Percentiles rank a stretch among this genome's conserved stretches.
Evolutionary conservation across 495 filamentous ascomycete genomes (phyloP).

Genomic region (Trichoderma gamsii): DNA sequence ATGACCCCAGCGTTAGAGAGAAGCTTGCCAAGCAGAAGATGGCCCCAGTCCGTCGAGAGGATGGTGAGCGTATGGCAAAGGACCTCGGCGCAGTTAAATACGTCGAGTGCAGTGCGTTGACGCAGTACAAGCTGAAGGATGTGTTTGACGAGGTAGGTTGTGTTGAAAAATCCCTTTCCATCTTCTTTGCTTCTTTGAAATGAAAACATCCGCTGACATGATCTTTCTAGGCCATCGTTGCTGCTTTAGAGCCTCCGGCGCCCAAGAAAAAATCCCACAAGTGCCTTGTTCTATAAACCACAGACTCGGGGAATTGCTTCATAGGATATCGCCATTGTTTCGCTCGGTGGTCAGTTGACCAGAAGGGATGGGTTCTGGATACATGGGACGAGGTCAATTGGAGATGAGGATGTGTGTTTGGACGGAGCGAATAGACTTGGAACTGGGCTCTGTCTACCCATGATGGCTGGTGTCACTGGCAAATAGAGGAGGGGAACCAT

Average conservation of each 20-base stretch:
- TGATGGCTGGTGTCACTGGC: constrained; percentile 8
- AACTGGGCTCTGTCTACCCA: constrained; percentile 3
- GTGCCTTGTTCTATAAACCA: constrained; percentile 46
- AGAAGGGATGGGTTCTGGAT: constrained; percentile 10
- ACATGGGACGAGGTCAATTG: background rate
- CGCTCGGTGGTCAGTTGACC: constrained; percentile 7
- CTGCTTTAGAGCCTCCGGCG: constrained; percentile 76
- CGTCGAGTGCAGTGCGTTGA: constrained; percentile 95
- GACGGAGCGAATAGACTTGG: constrained; percentile 7
- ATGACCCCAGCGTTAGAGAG: constrained; percentile 79
- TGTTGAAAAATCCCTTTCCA: background rate
- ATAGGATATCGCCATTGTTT: constrained; percentile 5
- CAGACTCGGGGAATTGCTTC: background rate
- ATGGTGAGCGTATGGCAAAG: constrained; percentile 93
- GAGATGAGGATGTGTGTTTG: background rate
- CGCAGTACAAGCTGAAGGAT: constrained; percentile 97
- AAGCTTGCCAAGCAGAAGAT: constrained; percentile 95
- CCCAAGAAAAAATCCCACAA: constrained; percentile 56
- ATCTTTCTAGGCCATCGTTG: constrained; percentile 68
- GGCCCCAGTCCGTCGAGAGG: constrained; percentile 81
- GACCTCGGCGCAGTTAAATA: constrained; percentile 96
- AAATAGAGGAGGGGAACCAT: background rate
- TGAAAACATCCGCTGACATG: constrained; percentile 13
- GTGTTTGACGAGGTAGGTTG: constrained; percentile 91
- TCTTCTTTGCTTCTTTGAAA: too few species aligned